phyloP scores from a whole-genome alignment of 257 asterid genomes.

The Asclepias syriaca region DNA sequence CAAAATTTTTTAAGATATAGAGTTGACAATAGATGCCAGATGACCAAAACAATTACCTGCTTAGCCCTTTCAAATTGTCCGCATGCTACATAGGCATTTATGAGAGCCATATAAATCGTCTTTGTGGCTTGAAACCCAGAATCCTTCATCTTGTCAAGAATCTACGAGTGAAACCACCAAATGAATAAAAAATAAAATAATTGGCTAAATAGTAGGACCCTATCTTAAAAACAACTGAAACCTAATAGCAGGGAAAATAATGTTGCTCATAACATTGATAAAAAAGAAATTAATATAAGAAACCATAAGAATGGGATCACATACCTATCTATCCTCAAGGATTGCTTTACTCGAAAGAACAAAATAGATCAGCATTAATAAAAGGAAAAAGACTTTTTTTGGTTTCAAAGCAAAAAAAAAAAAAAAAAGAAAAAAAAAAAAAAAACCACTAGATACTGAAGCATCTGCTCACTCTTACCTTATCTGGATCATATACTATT shows the following conservation, averaged over 20 bases:
- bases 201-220: neutral
- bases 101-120: constrained; percentile 66
- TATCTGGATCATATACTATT: neutral
- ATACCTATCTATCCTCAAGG: neutral
- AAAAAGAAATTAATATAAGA: neutral
- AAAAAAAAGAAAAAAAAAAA: neutral
- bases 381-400: neutral
- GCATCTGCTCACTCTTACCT: neutral
- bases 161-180: constrained; percentile 42
- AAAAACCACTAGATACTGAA: neutral
- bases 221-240: neutral
- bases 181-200: neutral
- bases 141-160: constrained; percentile 42
- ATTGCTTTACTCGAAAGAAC: neutral
- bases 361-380: neutral
- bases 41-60: constrained; percentile 41
- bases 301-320: neutral
- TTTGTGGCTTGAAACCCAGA: constrained; percentile 51
- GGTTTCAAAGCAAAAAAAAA: neutral
- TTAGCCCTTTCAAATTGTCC: constrained; percentile 72
- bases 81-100: constrained; percentile 80
- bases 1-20: neutral
- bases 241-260: neutral
- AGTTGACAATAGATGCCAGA: neutral
- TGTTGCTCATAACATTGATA: neutral